Percentiles rank a stretch among this genome's conserved stretches.
Evolutionary conservation across 1,284 basidiomycete species (phyloP).

Genomic region (Ustilago shanxiensis): DNA sequence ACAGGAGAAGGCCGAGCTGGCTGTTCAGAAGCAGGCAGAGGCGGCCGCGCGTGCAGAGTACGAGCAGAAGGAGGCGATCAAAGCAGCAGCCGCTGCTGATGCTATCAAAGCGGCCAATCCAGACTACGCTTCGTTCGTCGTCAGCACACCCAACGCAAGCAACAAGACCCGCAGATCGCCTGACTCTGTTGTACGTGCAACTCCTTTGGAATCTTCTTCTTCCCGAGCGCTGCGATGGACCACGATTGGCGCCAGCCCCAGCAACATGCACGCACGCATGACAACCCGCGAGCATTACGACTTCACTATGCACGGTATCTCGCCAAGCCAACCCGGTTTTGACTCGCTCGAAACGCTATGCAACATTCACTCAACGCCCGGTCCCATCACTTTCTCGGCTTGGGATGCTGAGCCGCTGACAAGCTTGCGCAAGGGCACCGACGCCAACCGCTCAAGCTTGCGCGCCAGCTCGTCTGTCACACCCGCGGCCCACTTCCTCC

Average conservation of each 20-base stretch:
- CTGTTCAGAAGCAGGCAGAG: slow-evolving; percentile 29
- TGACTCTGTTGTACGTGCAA: slow-evolving; percentile 31
- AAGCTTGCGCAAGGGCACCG: slow-evolving; percentile 37
- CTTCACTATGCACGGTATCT: slow-evolving; percentile 60
- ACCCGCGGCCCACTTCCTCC: slow-evolving; percentile 40
- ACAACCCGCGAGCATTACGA: slow-evolving; percentile 64
- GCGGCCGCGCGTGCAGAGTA: slow-evolving; percentile 38
- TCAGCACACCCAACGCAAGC: slow-evolving; percentile 33
- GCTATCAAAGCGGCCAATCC: slow-evolving; percentile 44
- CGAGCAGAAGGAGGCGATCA: slow-evolving; percentile 39
- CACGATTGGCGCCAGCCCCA: slow-evolving; percentile 41
- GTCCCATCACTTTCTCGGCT: slow-evolving; percentile 46
- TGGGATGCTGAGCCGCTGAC: slow-evolving; percentile 51
- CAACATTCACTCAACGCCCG: slow-evolving; percentile 49
- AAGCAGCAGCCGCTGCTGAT: slow-evolving; percentile 40
- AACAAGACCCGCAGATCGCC: slow-evolving; percentile 37
- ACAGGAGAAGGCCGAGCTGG: slow-evolving; percentile 34
- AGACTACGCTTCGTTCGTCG: slow-evolving; percentile 43
- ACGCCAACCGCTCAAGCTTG: slow-evolving; percentile 28
- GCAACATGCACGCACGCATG: slow-evolving; percentile 53
- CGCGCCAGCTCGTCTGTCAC: slow-evolving; percentile 27
- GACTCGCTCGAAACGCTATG: slow-evolving; percentile 47
- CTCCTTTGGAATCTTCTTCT: slow-evolving; percentile 33
- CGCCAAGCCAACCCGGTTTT: slow-evolving; percentile 46
- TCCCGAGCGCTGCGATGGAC: slow-evolving; percentile 42